Conservation (phyloP, 2,329 filamentous ascomycete genomes). For the Dothidotthia symphoricarpi region DNA sequence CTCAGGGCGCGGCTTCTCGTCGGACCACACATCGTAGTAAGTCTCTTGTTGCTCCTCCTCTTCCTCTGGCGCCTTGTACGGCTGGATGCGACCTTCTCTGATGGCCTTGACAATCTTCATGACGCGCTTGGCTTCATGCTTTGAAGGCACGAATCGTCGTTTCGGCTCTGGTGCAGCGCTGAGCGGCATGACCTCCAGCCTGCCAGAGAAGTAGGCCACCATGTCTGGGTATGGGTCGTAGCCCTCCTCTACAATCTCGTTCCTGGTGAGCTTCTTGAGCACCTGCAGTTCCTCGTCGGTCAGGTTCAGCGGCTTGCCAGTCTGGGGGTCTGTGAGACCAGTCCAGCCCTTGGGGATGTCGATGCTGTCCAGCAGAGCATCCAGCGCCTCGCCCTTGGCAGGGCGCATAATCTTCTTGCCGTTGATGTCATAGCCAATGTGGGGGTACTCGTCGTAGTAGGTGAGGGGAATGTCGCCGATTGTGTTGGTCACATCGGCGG, state of each 20-base stretch:
- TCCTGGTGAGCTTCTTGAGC: conserved; percentile 81
- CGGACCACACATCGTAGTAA: conserved; percentile 89
- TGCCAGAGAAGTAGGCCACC: conserved; percentile 89
- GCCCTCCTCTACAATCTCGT: conserved; percentile 80
- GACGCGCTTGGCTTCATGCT: conserved; percentile 91
- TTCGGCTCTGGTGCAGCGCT: conserved; percentile 95
- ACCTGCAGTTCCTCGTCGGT: conserved; percentile 86
- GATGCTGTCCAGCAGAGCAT: conserved; percentile 92
- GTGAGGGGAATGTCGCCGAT: conserved; percentile 92
- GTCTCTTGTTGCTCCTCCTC: conserved; percentile 71
- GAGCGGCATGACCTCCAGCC: conserved; percentile 89
- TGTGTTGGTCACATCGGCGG: conserved; percentile 76
- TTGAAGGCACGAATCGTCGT: conserved; percentile 90
- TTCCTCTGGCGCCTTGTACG: conserved; percentile 76
- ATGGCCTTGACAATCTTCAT: conserved; percentile 98
- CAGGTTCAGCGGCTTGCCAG: conserved; percentile 86
- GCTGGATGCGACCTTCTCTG: conserved; percentile 86
- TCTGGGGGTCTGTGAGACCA: conserved; percentile 87
- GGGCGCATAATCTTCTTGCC: conserved; percentile 97
- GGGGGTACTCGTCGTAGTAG: conserved; percentile 96
- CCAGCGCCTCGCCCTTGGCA: conserved; percentile 87
- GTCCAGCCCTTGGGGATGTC: conserved; percentile 98
- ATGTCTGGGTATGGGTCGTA: conserved; percentile 93
- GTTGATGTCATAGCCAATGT: conserved; percentile 98
- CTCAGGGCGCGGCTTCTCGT: conserved; percentile 77